A percentile compares a stretch with the other conserved stretches of the same genome.
phyloP scores from a whole-genome alignment of 2,329 filamentous ascomycete species.

The Botrytis pseudocinerea region DNA sequence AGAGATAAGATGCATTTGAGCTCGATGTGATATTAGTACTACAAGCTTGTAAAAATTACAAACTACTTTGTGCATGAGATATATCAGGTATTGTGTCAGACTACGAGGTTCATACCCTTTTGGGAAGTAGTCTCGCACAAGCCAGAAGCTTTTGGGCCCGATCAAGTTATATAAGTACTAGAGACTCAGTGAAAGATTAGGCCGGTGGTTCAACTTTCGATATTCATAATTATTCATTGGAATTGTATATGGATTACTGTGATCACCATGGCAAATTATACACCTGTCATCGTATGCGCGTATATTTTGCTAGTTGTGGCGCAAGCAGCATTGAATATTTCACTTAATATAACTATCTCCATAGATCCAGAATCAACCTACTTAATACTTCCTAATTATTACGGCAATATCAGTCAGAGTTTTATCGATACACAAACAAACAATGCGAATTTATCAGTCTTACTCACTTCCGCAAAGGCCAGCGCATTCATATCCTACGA shows the following conservation, averaged over 20 bases:
- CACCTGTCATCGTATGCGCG: not conserved
- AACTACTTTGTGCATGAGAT: not conserved
- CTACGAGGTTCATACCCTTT: not conserved
- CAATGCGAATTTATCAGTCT: not conserved
- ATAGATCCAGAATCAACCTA: not conserved
- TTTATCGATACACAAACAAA: not conserved
- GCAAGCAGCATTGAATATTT: not conserved
- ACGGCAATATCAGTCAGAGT: not conserved
- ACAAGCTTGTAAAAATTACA: not conserved
- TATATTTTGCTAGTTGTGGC: not conserved
- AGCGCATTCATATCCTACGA: conserved; percentile 12
- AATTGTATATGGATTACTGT: not conserved
- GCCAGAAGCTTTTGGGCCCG: not conserved
- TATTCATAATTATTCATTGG: not conserved
- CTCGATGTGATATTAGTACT: not conserved
- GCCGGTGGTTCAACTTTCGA: not conserved
- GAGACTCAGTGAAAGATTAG: not conserved
- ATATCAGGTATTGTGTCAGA: not conserved
- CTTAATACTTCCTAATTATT: not conserved
- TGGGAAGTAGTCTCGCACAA: not conserved
- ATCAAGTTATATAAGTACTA: not conserved
- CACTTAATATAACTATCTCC: not conserved
- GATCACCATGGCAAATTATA: not conserved
- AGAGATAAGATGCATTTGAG: not conserved
- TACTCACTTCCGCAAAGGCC: not conserved